Base-by-base conservation (phyloP, 2,329 filamentous ascomycete species). In the Purpureocillium takamizusanense region DNA sequence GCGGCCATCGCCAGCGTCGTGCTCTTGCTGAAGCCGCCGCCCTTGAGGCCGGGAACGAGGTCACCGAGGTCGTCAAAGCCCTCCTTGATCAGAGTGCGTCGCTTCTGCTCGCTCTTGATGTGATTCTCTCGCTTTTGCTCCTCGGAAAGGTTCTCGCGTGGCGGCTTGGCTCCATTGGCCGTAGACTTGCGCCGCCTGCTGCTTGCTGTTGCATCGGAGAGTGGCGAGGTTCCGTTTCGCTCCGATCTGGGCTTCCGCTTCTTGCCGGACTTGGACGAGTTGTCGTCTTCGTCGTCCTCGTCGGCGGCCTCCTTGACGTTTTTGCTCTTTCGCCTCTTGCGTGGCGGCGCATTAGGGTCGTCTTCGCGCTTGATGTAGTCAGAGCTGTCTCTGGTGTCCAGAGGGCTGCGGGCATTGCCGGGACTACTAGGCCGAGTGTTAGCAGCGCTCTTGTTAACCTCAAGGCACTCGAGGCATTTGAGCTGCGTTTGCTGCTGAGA, bases 121-220 rank as follows among this genome's bases (percentile, higher is more conserved):
- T 94, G 86, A 49, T 95, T 94, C 51, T 81, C 81, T 33, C 86
- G 72, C 60, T 90, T 92, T 59, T 92, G 83, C 43, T 83, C 80
- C 48, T 90, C 84, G 0, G 79, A 76, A 4, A 92, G 78, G 49
- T 94, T 94, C 54, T 81, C 82, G 18, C 83, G 63, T 3, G 68
- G 54, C 2, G 63, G 41, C 50, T 78, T 80, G 14, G 58, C 46
- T 9, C 48, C 56, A 30, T 53, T 62, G 5, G 51, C 55, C 7
- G 53, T 56, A 2, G 73, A 74, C 50, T 74, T 77, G 28, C 72
- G 66, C 35, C 72, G 63, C 50, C 74, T 74, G 12, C 59, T 58
- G 45, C 56, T 59, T 35, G 48, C 53, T 43, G 54, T 58, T 37
- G 51, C 55, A 17, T 57, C 58, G 4, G 56, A 61, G 41, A 51